phyloP scores from a whole-genome alignment of 352 stramenopile species.

The Globisporangium middletonii region DNA sequence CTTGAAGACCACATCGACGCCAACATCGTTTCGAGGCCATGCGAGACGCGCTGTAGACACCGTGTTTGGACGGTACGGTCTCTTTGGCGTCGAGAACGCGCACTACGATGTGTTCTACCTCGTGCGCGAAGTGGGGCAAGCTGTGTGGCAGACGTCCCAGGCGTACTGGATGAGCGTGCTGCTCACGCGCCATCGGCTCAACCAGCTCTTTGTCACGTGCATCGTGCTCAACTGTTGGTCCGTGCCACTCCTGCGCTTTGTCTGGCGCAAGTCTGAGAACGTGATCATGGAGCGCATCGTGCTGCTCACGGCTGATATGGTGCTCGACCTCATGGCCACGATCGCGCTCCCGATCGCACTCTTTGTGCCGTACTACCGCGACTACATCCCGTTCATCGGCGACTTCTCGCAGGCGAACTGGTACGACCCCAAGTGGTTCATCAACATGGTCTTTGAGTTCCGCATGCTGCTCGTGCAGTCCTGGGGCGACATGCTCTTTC shows the following conservation, averaged over 20 bases:
- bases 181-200: conserved; percentile 10
- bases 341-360: conserved; percentile 12
- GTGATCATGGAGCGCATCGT: conserved; percentile 11
- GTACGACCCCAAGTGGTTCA: conserved; percentile 22
- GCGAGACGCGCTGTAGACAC: neutral
- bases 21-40: neutral
- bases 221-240: conserved; percentile 23
- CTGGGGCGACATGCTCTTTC: conserved; percentile 23
- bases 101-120: conserved; percentile 20
- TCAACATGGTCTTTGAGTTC: conserved; percentile 22
- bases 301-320: conserved; percentile 6
- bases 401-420: conserved; percentile 11
- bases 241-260: conserved; percentile 7
- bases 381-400: conserved; percentile 4
- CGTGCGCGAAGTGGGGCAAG: conserved; percentile 17
- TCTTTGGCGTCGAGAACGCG: conserved; percentile 17
- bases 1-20: no score
- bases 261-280: neutral
- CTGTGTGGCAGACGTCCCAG: conserved; percentile 20
- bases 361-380: conserved; percentile 9
- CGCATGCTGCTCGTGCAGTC: conserved; percentile 22
- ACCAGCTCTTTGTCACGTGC: conserved; percentile 11
- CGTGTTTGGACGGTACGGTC: conserved; percentile 2
- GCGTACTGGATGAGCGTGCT: conserved; percentile 16
- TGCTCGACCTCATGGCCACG: conserved; percentile 14